phyloP scores from a whole-genome alignment of 2,329 filamentous ascomycete species.

The Arthrobotrys pseudoclavata region DNA sequence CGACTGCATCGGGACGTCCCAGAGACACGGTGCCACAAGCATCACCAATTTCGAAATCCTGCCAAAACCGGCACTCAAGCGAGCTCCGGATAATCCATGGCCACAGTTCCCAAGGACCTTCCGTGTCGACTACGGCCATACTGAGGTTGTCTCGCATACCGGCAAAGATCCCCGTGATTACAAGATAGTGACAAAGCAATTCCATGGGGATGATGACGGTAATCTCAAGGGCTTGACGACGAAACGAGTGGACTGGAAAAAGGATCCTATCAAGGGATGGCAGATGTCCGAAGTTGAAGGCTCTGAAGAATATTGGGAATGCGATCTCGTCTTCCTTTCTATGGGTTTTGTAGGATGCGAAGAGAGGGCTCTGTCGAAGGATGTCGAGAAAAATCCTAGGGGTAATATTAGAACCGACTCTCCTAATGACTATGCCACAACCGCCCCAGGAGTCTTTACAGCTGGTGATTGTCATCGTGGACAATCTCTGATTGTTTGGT shows the following conservation, averaged over 20 bases:
- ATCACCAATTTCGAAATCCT: slow-evolving; percentile 97
- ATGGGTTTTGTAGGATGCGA: slow-evolving; percentile 98
- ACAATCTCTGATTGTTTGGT: slow-evolving; percentile 96
- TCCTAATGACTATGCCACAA: slow-evolving; percentile 85
- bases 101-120: slow-evolving; percentile 98
- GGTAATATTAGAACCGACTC: slow-evolving; percentile 96
- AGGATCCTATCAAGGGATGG: slow-evolving; percentile 89
- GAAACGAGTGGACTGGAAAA: slow-evolving; percentile 94
- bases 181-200: slow-evolving; percentile 98
- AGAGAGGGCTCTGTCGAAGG: slow-evolving; percentile 85
- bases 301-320: slow-evolving; percentile 94
- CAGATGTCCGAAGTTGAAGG: slow-evolving; percentile 98
- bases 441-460: slow-evolving; percentile 88
- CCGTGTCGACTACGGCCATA: slow-evolving; percentile 97
- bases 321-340: slow-evolving; percentile 90
- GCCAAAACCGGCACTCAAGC: slow-evolving; percentile 90
- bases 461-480: slow-evolving; percentile 95
- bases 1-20: slow-evolving; percentile 96
- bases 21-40: slow-evolving; percentile 94
- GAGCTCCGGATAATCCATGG: slow-evolving; percentile 95
- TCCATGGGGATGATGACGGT: slow-evolving; percentile 87
- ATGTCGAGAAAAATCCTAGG: slow-evolving; percentile 88
- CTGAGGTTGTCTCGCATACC: slow-evolving; percentile 94
- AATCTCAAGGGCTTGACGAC: slow-evolving; percentile 97
- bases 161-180: slow-evolving; percentile 96